Evolutionary conservation across 257 asterid genomes (phyloP).

Genomic region (Schizonepeta tenuifolia): DNA sequence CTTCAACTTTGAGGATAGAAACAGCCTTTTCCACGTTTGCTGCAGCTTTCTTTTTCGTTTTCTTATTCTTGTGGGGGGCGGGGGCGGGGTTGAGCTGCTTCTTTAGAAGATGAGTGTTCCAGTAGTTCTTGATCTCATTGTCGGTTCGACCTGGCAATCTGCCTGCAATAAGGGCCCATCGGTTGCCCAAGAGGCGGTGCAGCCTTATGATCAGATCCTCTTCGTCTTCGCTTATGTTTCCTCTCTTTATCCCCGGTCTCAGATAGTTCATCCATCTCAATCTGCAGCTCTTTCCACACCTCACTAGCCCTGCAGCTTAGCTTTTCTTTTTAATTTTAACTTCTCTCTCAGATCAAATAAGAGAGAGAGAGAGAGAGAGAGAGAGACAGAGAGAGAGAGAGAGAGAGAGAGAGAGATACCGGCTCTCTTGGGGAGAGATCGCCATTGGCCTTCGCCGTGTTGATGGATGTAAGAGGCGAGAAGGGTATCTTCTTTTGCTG

Average conservation of each 20-base stretch:
- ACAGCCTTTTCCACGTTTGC: no score
- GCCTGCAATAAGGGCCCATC: conserved; percentile 82
- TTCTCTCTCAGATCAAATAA: no score
- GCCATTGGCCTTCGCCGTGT: conserved; percentile 52
- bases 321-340: no score
- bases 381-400: no score
- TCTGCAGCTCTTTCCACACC: conserved; percentile 37
- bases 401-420: conserved; percentile 13
- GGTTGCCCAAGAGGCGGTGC: conserved; percentile 66
- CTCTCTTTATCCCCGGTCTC: conserved; percentile 76
- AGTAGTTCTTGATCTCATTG: conserved; percentile 72
- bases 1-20: no score
- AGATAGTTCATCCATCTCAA: conserved; percentile 81
- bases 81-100: conserved; percentile 26
- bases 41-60: neutral
- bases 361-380: no score
- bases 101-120: conserved; percentile 68
- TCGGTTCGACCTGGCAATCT: conserved; percentile 80
- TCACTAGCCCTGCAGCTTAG: neutral
- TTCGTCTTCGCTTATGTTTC: conserved; percentile 60
- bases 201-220: conserved; percentile 69
- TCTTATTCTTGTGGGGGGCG: neutral
- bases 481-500: conserved; percentile 41
- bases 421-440: conserved; percentile 47
- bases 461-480: conserved; percentile 39